phyloP scores from a whole-genome alignment of 805 yeast species.

The Sugiyamaella chiloensis region DNA sequence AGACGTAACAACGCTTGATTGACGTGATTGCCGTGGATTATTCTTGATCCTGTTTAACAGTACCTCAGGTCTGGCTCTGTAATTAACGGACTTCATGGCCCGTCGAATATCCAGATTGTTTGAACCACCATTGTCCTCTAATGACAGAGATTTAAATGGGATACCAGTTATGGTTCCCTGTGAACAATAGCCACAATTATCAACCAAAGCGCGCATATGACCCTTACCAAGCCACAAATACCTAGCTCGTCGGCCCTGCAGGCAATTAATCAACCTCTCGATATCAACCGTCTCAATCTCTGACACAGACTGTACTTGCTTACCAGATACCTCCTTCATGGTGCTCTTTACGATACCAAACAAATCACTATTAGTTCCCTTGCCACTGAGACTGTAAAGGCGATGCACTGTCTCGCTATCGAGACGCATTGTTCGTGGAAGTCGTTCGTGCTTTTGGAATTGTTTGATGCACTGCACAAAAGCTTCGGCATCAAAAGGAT shows the following conservation, averaged over 20 bases:
- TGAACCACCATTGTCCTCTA: not conserved
- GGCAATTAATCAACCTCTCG: constrained; percentile 30
- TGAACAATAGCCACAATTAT: constrained; percentile 22
- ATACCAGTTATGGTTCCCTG: constrained; percentile 15
- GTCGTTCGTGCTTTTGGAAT: constrained; percentile 69
- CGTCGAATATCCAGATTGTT: constrained; percentile 17
- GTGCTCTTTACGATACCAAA: constrained; percentile 61
- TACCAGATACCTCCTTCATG: constrained; percentile 59
- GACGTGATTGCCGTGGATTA: not conserved
- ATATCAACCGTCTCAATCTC: constrained; percentile 37
- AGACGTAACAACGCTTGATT: constrained; percentile 10
- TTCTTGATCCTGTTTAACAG: not conserved
- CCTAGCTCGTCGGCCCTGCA: constrained; percentile 35
- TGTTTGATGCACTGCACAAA: constrained; percentile 65
- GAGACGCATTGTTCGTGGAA: constrained; percentile 50
- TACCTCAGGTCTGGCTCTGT: not conserved
- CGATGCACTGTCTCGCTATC: constrained; percentile 55
- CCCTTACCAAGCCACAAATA: constrained; percentile 53
- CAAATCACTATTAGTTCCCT: constrained; percentile 36
- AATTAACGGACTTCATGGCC: constrained; percentile 17
- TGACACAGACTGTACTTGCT: constrained; percentile 31
- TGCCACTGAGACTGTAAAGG: constrained; percentile 42
- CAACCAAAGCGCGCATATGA: constrained; percentile 31
- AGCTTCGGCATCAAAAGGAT: constrained; percentile 73
- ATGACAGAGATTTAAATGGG: constrained; percentile 20